A percentile compares a stretch with the other conserved stretches of the same genome.
phyloP scores from a whole-genome alignment of 108 stramenopile genomes.

The Pseudonitzschia pungens region DNA sequence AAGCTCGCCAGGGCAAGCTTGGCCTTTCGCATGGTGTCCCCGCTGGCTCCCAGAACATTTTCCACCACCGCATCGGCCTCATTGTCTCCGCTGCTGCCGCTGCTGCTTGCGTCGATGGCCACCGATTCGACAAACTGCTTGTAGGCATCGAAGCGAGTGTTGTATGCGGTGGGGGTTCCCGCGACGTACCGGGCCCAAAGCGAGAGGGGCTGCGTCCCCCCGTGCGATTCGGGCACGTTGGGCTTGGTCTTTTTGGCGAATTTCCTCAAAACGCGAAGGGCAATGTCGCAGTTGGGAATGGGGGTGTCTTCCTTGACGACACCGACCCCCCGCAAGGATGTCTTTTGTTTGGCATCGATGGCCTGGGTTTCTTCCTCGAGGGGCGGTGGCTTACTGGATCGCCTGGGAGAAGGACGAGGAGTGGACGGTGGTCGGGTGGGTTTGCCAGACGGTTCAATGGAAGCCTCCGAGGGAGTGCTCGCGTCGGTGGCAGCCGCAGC shows the following conservation, averaged over 20 bases:
- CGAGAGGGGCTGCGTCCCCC: constrained; percentile 51
- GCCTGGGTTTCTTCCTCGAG: not conserved
- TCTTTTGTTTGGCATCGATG: not conserved
- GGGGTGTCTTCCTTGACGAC: constrained; percentile 37
- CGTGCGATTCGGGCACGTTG: constrained; percentile 47
- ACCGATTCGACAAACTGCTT: constrained; percentile 38
- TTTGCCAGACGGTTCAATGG: not conserved
- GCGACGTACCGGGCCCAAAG: constrained; percentile 51
- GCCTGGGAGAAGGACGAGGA: not conserved
- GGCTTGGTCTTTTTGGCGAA: constrained; percentile 65
- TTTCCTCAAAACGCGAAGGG: constrained; percentile 67
- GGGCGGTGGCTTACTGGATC: constrained; percentile 1
- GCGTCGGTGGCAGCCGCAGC: too few species aligned
- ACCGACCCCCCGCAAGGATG: constrained; percentile 33
- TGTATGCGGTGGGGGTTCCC: constrained; percentile 25
- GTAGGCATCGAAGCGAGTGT: constrained; percentile 53
- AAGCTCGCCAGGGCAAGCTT: constrained; percentile 53
- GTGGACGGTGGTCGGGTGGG: not conserved
- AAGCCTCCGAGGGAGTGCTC: too few species aligned
- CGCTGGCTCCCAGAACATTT: constrained; percentile 48
- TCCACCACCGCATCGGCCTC: constrained; percentile 41
- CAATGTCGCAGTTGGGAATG: constrained; percentile 58
- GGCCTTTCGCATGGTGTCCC: constrained; percentile 60
- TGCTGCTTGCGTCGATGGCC: constrained; percentile 25
- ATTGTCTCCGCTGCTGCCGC: constrained; percentile 3